Conservation (phyloP, 2,329 filamentous ascomycete genomes). For the Cladosporium sp. region DNA sequence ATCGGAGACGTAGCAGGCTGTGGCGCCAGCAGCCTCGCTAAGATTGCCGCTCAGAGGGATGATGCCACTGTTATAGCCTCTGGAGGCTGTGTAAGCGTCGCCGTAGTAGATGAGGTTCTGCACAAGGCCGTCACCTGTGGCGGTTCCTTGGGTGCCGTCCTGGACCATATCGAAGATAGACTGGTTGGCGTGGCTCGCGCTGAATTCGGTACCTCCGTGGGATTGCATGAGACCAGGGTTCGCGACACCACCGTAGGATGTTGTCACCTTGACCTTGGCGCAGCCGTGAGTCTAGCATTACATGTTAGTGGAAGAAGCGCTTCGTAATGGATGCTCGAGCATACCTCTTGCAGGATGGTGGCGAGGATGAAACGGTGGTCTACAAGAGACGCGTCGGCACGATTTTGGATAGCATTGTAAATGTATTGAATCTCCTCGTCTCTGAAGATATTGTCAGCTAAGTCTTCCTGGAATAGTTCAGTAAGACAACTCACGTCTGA, state of each 20-base stretch:
- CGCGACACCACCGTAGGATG: conserved; percentile 33
- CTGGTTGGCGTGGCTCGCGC: conserved; percentile 31
- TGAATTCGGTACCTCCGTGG: conserved; percentile 35
- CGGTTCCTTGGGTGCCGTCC: conserved; percentile 43
- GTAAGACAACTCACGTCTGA: neutral
- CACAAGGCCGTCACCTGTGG: conserved; percentile 39
- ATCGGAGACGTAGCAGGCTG: conserved; percentile 50
- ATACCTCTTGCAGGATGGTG: conserved; percentile 41
- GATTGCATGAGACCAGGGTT: conserved; percentile 48
- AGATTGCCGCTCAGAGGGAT: conserved; percentile 34
- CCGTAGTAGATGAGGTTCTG: conserved; percentile 34
- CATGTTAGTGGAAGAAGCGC: neutral
- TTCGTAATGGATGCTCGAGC: neutral
- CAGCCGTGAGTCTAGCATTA: conserved; percentile 36
- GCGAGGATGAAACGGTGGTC: conserved; percentile 42
- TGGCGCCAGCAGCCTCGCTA: conserved; percentile 41
- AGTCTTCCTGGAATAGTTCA: neutral
- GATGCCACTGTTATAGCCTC: conserved; percentile 48
- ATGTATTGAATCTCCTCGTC: conserved; percentile 36
- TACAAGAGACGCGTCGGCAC: conserved; percentile 32
- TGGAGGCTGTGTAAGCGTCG: conserved; percentile 39
- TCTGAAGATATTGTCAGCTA: conserved; percentile 15
- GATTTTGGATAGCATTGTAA: conserved; percentile 33
- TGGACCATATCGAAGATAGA: conserved; percentile 37
- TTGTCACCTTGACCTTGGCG: conserved; percentile 38